Evolutionary conservation across 2,329 filamentous ascomycete species (phyloP).

Genomic region (Fusarium lyarnte): DNA sequence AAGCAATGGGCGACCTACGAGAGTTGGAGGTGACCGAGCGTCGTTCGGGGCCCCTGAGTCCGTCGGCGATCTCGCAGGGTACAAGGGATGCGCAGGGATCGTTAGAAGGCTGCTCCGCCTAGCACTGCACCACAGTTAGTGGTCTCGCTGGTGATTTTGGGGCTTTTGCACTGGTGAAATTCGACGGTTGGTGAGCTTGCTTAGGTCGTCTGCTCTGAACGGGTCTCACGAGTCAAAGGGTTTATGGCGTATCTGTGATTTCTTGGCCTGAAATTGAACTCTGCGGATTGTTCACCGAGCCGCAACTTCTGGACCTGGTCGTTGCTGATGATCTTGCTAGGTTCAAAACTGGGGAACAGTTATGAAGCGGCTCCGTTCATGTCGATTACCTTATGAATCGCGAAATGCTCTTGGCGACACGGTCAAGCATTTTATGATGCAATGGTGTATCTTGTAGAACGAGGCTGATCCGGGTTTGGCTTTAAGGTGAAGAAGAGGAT

Average conservation of each 20-base stretch:
- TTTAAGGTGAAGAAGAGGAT: neutral
- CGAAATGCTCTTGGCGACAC: neutral
- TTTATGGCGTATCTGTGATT: neutral
- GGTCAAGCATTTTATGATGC: neutral
- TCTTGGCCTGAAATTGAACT: neutral
- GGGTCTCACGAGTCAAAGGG: slow-evolving; percentile 19
- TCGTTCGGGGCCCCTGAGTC: slow-evolving; percentile 43
- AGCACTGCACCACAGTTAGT: slow-evolving; percentile 4
- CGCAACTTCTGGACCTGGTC: neutral
- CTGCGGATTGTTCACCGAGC: slow-evolving; percentile 1
- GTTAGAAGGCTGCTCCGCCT: slow-evolving; percentile 18
- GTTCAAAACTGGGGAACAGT: neutral
- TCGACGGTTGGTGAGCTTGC: slow-evolving; percentile 21
- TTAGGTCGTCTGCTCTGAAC: neutral
- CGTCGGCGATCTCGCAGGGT: slow-evolving; percentile 42
- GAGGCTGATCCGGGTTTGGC: neutral
- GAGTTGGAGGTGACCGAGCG: slow-evolving; percentile 41
- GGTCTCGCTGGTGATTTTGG: slow-evolving; percentile 3
- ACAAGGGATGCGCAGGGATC: slow-evolving; percentile 28
- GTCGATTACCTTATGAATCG: neutral
- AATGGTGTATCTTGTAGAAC: neutral
- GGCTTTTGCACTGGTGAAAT: slow-evolving; percentile 5
- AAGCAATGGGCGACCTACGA: slow-evolving; percentile 35
- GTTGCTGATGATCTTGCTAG: neutral
- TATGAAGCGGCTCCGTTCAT: slow-evolving; percentile 7